phyloP scores from a whole-genome alignment of 1,284 basidiomycete species.

The Pseudozyma sp. region DNA sequence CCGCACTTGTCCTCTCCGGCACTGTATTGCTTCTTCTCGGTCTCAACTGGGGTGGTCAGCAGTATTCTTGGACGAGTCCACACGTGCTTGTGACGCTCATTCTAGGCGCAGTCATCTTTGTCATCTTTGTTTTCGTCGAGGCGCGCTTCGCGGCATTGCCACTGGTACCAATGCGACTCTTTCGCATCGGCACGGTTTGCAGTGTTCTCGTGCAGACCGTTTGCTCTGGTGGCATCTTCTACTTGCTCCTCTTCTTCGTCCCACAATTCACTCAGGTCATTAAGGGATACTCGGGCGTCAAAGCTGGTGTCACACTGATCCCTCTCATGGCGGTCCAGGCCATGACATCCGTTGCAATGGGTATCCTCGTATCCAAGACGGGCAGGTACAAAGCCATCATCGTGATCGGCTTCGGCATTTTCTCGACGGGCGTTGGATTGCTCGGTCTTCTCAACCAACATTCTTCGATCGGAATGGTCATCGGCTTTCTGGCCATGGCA shows the following conservation, averaged over 20 bases:
- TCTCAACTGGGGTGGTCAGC: slow-evolving; percentile 75
- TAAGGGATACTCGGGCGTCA: slow-evolving; percentile 76
- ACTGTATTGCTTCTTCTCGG: slow-evolving; percentile 71
- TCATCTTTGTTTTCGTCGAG: slow-evolving; percentile 79
- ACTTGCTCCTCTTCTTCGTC: slow-evolving; percentile 71
- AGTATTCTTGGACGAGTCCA: slow-evolving; percentile 68
- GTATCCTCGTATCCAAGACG: slow-evolving; percentile 76
- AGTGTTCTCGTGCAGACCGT: slow-evolving; percentile 74
- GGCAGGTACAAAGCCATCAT: slow-evolving; percentile 78
- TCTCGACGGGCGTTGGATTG: slow-evolving; percentile 72
- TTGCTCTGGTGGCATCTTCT: slow-evolving; percentile 63
- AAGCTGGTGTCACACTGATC: slow-evolving; percentile 76
- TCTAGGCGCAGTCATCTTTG: slow-evolving; percentile 74
- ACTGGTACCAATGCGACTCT: slow-evolving; percentile 73
- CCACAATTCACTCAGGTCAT: slow-evolving; percentile 82
- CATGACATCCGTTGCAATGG: slow-evolving; percentile 69
- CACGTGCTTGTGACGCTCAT: slow-evolving; percentile 73
- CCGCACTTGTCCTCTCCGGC: slow-evolving; percentile 37
- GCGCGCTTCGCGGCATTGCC: slow-evolving; percentile 78
- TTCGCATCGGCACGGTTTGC: slow-evolving; percentile 77
- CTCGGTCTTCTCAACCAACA: slow-evolving; percentile 75
- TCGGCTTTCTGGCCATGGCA: slow-evolving; percentile 77
- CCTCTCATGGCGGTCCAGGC: slow-evolving; percentile 76
- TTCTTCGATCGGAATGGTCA: slow-evolving; percentile 74
- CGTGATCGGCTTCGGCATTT: slow-evolving; percentile 74